Evolutionary conservation across 495 filamentous ascomycete genomes (phyloP).

Genomic region (Podospora tetraspora): DNA sequence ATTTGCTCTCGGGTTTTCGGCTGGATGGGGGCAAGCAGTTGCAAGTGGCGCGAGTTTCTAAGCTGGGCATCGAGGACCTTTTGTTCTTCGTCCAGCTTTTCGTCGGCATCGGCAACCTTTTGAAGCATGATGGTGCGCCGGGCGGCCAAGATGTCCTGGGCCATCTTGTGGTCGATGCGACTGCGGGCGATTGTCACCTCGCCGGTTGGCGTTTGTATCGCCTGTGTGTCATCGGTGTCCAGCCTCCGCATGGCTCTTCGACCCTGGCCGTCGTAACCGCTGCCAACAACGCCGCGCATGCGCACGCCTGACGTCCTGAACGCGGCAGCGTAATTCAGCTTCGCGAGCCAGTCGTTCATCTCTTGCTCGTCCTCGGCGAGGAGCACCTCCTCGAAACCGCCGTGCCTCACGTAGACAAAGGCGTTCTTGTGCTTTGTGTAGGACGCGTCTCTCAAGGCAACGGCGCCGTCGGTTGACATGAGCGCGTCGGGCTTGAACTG

Average conservation of each 20-base stretch:
- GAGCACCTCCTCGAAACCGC: constrained; percentile 84
- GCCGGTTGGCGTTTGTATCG: constrained; percentile 62
- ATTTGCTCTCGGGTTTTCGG: constrained; percentile 80
- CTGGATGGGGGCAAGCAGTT: constrained; percentile 83
- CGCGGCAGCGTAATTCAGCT: constrained; percentile 92
- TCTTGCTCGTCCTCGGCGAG: constrained; percentile 83
- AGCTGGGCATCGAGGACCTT: constrained; percentile 76
- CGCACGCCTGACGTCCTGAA: constrained; percentile 90
- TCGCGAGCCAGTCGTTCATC: constrained; percentile 95
- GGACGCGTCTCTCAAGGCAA: constrained; percentile 75
- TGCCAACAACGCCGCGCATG: constrained; percentile 79
- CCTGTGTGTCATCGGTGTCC: constrained; percentile 50
- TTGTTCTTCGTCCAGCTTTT: constrained; percentile 66
- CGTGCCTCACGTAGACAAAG: constrained; percentile 84
- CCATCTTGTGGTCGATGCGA: constrained; percentile 72
- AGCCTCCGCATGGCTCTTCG: constrained; percentile 66
- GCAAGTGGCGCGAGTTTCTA: constrained; percentile 86
- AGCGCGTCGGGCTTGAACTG: constrained; percentile 89
- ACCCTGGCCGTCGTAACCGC: constrained; percentile 77
- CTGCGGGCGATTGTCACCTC: constrained; percentile 63
- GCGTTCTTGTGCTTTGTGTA: constrained; percentile 98
- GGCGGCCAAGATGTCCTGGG: constrained; percentile 73
- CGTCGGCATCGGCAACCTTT: constrained; percentile 78
- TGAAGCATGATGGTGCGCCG: constrained; percentile 74
- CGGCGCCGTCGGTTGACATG: constrained; percentile 87